A percentile compares a stretch with the other conserved stretches of the same genome.
Evolutionary conservation across 2,329 filamentous ascomycete species (phyloP).

Genomic region (Fusarium globosum): DNA sequence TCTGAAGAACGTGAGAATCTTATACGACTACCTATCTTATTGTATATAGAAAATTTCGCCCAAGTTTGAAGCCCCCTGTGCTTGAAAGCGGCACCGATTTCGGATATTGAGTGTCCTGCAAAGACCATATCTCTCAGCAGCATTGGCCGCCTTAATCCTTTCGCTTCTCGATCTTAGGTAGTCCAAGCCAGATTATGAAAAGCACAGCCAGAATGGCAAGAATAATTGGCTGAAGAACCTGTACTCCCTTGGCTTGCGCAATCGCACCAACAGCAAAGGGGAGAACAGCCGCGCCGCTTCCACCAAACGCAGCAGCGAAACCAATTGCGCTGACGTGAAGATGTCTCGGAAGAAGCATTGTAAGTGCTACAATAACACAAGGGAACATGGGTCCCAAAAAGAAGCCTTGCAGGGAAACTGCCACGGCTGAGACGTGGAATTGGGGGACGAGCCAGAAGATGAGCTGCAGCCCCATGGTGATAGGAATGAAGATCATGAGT

Average conservation of each 20-base stretch:
- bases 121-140: neutral
- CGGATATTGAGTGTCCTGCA: neutral
- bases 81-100: neutral
- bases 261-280: conserved; percentile 75
- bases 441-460: conserved; percentile 85
- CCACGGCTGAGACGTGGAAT: conserved; percentile 78
- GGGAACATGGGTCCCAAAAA: conserved; percentile 84
- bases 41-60: neutral
- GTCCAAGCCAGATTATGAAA: conserved; percentile 57
- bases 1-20: rapidly evolving
- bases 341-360: conserved; percentile 74
- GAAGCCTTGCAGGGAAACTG: conserved; percentile 78
- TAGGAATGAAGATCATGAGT: conserved; percentile 69
- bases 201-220: conserved; percentile 61
- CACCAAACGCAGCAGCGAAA: conserved; percentile 81
- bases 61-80: too few relatives aligned
- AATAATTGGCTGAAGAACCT: conserved; percentile 67
- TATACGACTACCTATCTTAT: neutral
- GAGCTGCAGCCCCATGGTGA: conserved; percentile 73
- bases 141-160: conserved; percentile 43
- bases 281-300: conserved; percentile 74
- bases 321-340: conserved; percentile 81
- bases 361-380: conserved; percentile 75
- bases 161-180: conserved; percentile 57
- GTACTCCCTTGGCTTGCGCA: conserved; percentile 66